phyloP scores from a whole-genome alignment of 1,284 basidiomycete species.

The Trichosporon coremiiforme region DNA sequence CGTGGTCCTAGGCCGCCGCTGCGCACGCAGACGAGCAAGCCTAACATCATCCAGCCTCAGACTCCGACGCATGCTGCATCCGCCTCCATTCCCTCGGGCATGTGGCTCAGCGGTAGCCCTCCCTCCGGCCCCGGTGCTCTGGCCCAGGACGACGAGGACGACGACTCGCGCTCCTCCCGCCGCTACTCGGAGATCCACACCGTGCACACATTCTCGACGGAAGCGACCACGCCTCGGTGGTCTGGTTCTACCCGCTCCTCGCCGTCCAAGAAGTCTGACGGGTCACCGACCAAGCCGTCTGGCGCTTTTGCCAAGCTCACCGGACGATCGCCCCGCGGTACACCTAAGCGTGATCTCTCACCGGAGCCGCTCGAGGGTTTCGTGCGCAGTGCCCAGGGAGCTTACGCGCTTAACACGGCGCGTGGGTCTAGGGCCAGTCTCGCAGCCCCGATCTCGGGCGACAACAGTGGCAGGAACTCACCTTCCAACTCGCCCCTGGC shows the following conservation, averaged over 20 bases:
- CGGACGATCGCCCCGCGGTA: neutral
- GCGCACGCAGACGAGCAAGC: neutral
- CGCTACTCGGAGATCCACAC: neutral
- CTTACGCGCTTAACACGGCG: neutral
- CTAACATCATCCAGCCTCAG: neutral
- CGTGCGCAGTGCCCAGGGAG: neutral
- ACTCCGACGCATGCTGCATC: neutral
- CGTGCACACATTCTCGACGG: constrained; percentile 8
- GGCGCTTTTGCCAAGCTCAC: neutral
- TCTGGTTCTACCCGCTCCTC: neutral
- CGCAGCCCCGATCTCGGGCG: neutral
- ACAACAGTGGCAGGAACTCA: neutral
- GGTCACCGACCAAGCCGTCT: neutral
- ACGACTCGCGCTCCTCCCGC: neutral
- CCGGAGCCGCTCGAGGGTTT: constrained; percentile 1
- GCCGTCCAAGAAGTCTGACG: neutral
- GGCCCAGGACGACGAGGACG: neutral
- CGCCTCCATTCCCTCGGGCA: neutral
- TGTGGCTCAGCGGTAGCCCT: neutral
- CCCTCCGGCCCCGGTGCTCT: too few relatives aligned
- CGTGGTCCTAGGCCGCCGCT: neutral
- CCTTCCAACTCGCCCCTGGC: neutral
- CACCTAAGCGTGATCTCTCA: neutral
- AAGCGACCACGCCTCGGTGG: constrained; percentile 1
- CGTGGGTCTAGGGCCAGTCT: neutral